These are phyloP conservation scores for Colletotrichum lindemuthianum DNA, from an alignment of 2,329 filamentous ascomycete species.

Conservation along the genomic window DNA sequence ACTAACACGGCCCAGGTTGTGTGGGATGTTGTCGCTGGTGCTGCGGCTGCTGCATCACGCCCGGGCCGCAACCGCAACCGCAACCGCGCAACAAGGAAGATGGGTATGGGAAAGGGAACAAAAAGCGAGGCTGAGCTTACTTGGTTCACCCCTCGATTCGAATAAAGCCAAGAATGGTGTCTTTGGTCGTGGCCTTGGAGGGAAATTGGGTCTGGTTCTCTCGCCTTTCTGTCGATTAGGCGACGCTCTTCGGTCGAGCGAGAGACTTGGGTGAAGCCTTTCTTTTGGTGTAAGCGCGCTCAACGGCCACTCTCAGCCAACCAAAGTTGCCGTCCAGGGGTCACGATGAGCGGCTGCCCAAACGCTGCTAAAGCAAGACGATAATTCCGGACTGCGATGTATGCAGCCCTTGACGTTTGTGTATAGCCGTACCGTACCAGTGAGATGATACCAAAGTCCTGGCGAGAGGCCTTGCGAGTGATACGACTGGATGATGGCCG, in stretches of 20 bases:
- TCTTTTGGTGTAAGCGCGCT: slow-evolving; percentile 32
- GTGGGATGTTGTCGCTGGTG: not conserved
- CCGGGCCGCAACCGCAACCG: not conserved
- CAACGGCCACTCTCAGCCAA: slow-evolving; percentile 36
- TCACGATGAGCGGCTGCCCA: slow-evolving; percentile 36
- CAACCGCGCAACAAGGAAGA: slow-evolving; percentile 24
- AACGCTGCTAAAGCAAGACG: slow-evolving; percentile 36
- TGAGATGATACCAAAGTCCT: slow-evolving; percentile 6
- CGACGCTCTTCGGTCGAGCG: slow-evolving; percentile 17
- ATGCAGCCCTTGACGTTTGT: slow-evolving; percentile 13
- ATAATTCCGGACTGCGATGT: slow-evolving; percentile 23
- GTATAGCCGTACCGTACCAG: slow-evolving; percentile 17
- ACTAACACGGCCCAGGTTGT: not conserved
- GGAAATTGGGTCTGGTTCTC: slow-evolving; percentile 23
- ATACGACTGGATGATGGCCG: not conserved
- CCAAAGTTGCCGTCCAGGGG: slow-evolving; percentile 34
- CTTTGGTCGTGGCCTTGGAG: slow-evolving; percentile 32
- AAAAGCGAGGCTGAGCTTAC: slow-evolving; percentile 30
- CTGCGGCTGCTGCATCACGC: slow-evolving; percentile 17
- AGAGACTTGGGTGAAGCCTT: slow-evolving; percentile 22
- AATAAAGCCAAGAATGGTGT: slow-evolving; percentile 18
- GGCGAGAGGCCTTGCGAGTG: not conserved
- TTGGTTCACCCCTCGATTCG: slow-evolving; percentile 29
- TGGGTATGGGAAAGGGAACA: slow-evolving; percentile 5
- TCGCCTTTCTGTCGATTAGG: slow-evolving; percentile 29